phyloP scores from a whole-genome alignment of 164 flowering plant species.

The Taxillus chinensis region DNA sequence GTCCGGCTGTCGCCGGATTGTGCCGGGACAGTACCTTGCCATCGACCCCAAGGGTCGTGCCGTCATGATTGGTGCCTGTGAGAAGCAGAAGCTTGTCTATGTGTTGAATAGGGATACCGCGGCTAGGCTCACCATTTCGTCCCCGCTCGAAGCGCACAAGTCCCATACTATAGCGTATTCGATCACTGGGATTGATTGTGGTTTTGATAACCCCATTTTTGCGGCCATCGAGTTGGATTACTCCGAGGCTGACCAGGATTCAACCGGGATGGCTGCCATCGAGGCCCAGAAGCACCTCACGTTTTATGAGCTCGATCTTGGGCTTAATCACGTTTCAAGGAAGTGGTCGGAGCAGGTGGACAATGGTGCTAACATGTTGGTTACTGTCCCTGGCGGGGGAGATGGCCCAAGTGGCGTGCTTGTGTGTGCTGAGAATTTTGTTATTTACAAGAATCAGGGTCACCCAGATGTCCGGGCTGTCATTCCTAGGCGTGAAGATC shows the following conservation, averaged over 20 bases:
- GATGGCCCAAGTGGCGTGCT: slow-evolving; percentile 98
- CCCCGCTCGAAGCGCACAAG: slow-evolving; percentile 93
- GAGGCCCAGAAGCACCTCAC: slow-evolving; percentile 96
- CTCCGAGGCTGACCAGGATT: slow-evolving; percentile 92
- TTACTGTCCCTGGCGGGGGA: slow-evolving; percentile 94
- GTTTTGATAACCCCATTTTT: slow-evolving; percentile 91
- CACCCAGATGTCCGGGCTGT: slow-evolving; percentile 89
- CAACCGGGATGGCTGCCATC: slow-evolving; percentile 77
- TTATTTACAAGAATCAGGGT: slow-evolving; percentile 97
- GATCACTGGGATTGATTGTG: slow-evolving; percentile 86
- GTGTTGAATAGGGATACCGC: slow-evolving; percentile 89
- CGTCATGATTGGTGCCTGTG: slow-evolving; percentile 91
- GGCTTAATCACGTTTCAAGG: slow-evolving; percentile 91
- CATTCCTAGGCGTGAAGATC: slow-evolving; percentile 82
- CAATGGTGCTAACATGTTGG: slow-evolving; percentile 94
- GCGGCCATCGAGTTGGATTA: slow-evolving; percentile 98
- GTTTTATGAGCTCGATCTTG: slow-evolving; percentile 91
- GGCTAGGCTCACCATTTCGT: slow-evolving; percentile 87
- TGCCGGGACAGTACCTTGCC: slow-evolving; percentile 87
- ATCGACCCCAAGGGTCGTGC: slow-evolving; percentile 95
- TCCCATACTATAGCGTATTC: slow-evolving; percentile 77
- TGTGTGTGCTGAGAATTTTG: slow-evolving; percentile 97
- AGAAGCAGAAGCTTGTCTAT: slow-evolving; percentile 95
- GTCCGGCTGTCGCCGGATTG: slow-evolving; percentile 87
- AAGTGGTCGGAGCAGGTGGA: slow-evolving; percentile 96